A percentile compares a stretch with the other conserved stretches of the same genome.
phyloP scores from a whole-genome alignment of 2,329 filamentous ascomycete genomes.

The Graphiopsis chlorocephala region DNA sequence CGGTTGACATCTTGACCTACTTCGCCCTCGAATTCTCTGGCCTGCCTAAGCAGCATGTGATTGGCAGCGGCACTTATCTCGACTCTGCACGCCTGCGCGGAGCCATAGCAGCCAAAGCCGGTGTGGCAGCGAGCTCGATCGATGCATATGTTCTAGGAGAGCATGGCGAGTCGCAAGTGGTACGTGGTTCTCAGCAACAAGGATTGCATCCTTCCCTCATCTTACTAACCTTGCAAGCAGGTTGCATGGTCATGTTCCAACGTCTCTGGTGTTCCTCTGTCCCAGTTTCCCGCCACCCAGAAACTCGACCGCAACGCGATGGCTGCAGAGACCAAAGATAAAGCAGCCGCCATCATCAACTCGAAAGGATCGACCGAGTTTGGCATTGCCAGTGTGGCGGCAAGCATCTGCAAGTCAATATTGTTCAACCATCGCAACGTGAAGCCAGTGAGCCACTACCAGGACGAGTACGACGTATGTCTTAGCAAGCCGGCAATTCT shows the following conservation, averaged over 20 bases:
- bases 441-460: constrained; percentile 50
- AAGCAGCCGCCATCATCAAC: constrained; percentile 47
- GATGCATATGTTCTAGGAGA: constrained; percentile 49
- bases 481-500: constrained; percentile 51
- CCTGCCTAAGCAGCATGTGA: constrained; percentile 49
- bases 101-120: constrained; percentile 40
- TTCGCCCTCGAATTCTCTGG: constrained; percentile 49
- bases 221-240: constrained; percentile 20
- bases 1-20: constrained; percentile 54
- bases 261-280: constrained; percentile 44
- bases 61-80: constrained; percentile 54
- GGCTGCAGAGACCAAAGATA: constrained; percentile 45
- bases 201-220: background rate
- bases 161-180: constrained; percentile 50
- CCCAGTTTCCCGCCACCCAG: constrained; percentile 31
- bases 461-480: constrained; percentile 48
- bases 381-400: constrained; percentile 50
- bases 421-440: constrained; percentile 49
- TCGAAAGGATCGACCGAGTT: constrained; percentile 52
- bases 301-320: constrained; percentile 37
- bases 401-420: constrained; percentile 51
- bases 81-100: constrained; percentile 52
- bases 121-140: constrained; percentile 39
- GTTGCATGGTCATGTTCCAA: constrained; percentile 45
- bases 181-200: constrained; percentile 18